Conservation (phyloP, 148 eudicot species). For the Nepenthes mirabilis region DNA sequence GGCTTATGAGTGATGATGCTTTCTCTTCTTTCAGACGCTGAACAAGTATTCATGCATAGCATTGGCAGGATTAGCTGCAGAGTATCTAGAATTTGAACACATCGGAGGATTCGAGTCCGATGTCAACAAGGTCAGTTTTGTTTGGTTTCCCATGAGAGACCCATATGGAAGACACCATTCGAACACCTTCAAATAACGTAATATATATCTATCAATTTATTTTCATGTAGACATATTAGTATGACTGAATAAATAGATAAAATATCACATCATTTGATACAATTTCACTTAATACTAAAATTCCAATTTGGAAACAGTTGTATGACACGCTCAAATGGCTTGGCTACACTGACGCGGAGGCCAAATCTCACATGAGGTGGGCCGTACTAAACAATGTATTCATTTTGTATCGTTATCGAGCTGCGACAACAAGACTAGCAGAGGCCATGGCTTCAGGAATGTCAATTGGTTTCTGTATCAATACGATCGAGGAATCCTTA, state of each 20-base stretch:
- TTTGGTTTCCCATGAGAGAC: too few species aligned
- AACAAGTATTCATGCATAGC: too few species aligned
- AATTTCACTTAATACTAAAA: conserved; percentile 1
- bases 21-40: too few species aligned
- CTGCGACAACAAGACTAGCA: conserved; percentile 19
- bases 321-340: conserved; percentile 15
- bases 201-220: neutral
- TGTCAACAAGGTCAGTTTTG: conserved; percentile 20
- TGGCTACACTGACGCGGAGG: conserved; percentile 19
- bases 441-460: conserved; percentile 27
- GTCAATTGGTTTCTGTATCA: conserved; percentile 28
- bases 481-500: conserved; percentile 14
- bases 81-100: conserved; percentile 5
- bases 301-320: conserved; percentile 12
- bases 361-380: conserved; percentile 9
- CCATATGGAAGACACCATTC: too few species aligned
- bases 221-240: neutral
- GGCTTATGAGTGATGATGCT: too few species aligned
- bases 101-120: conserved; percentile 28
- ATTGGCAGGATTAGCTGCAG: too few species aligned
- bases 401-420: conserved; percentile 13
- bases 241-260: too few species aligned
- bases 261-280: too few species aligned
- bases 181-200: too few species aligned
- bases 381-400: conserved; percentile 16